These are phyloP conservation scores for Anacardium occidentale DNA, from an alignment of 345 rosid genomes.

Conservation along the genomic window DNA sequence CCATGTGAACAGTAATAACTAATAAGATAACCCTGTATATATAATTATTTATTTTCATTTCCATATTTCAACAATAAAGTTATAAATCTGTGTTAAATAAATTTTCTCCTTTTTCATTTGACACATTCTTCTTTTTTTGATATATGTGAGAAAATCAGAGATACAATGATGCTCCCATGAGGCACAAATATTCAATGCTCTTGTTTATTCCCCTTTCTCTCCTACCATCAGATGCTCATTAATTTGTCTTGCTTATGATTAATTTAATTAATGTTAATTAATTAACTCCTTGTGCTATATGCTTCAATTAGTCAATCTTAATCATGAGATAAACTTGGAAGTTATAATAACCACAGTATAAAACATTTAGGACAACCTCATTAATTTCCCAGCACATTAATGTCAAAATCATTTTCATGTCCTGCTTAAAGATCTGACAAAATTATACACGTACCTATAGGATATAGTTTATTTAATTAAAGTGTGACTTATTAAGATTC, in stretches of 20 bases:
- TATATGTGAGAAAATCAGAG: too few species aligned
- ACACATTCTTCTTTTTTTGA: too few species aligned
- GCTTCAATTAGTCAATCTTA: slow-evolving; percentile 23
- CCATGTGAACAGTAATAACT: neutral
- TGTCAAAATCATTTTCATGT: slow-evolving; percentile 1
- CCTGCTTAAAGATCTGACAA: neutral
- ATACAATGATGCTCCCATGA: neutral
- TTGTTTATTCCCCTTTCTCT: neutral
- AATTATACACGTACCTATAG: too few species aligned
- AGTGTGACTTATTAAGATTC: neutral
- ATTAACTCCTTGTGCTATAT: slow-evolving; percentile 8
- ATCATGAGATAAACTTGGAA: slow-evolving; percentile 20
- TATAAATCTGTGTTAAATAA: too few species aligned
- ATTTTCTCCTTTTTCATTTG: too few species aligned
- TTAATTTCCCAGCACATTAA: slow-evolving; percentile 9
- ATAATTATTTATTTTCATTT: too few species aligned
- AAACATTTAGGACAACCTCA: slow-evolving; percentile 15
- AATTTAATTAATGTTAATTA: neutral
- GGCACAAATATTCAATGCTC: neutral
- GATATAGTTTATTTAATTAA: too few species aligned
- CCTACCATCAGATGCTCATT: neutral
- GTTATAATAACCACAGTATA: slow-evolving; percentile 12
- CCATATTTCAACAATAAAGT: too few species aligned
- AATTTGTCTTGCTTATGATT: neutral
- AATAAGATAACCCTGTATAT: too few species aligned